phyloP scores from a whole-genome alignment of 78 protist genomes.

The Bodo saltans region DNA sequence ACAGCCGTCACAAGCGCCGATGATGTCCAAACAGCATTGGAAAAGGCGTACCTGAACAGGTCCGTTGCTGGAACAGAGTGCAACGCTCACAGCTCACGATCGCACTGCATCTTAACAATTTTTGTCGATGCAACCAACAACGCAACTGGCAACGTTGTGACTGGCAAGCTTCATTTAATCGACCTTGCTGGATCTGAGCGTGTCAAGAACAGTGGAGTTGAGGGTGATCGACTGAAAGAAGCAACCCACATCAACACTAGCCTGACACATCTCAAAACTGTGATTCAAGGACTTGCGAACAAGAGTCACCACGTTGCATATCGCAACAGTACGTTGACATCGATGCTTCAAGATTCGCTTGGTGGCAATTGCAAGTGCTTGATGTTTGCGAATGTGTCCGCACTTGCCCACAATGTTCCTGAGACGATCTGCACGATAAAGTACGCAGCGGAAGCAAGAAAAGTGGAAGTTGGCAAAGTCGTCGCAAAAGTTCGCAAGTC shows the following conservation, averaged over 20 bases:
- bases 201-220: not conserved
- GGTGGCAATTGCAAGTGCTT: constrained; percentile 32
- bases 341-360: constrained; percentile 47
- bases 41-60: constrained; percentile 44
- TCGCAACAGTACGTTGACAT: constrained; percentile 65
- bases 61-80: constrained; percentile 58
- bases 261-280: constrained; percentile 28
- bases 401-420: not conserved
- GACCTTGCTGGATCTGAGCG: constrained; percentile 82
- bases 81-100: constrained; percentile 71
- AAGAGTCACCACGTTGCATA: constrained; percentile 53
- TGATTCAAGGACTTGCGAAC: constrained; percentile 27
- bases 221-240: constrained; percentile 38
- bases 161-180: constrained; percentile 56
- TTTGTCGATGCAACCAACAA: constrained; percentile 41
- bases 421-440: constrained; percentile 35
- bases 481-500: not conserved
- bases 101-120: constrained; percentile 71
- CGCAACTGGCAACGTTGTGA: constrained; percentile 31
- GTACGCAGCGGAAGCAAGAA: constrained; percentile 10
- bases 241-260: constrained; percentile 36
- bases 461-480: constrained; percentile 21
- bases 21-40: constrained; percentile 41
- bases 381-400: constrained; percentile 40
- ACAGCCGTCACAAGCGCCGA: constrained; percentile 33